Base-by-base conservation (phyloP, 345 rosid genomes). In the Conringia planisiliqua region DNA sequence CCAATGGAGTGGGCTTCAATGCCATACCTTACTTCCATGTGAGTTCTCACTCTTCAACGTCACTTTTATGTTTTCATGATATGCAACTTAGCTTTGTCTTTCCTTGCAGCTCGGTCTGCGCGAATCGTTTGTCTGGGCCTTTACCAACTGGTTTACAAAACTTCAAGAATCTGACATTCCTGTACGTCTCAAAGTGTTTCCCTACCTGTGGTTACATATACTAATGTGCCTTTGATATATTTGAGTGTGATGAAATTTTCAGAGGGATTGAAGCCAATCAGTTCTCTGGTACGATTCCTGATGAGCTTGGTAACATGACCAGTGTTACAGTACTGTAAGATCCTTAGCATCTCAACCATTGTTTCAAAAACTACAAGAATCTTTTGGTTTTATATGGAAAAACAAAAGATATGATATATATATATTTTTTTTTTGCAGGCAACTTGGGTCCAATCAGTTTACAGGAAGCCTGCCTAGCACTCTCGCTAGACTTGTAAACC, bases 1-100 rank as follows among this genome's bases (percentile, higher is more conserved):
- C 90, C 93, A 36, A 59, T 16, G 40, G 87, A 85, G 66, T 88
- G 88, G 93, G 85, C 85, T 57, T 72, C 83, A 16, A 6, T 83
- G 79, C 78, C 16, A 35, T 2, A 68, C 32, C 73, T 86, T 62
- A 79, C 57, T 20, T 70, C 0, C 58, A 81, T 88, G 92, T 88
- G n/a, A 82, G 90, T 26, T 54, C 39, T 27, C 51, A 38, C 9
- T 48, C 11, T 47, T 17, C 18, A 14, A 30, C 50, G 24, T 26
- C 12, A 8, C 40, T 5, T 1, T 4, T 0, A 10, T 59, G 56
- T 7, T 17, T 35, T 36, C 14, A 27, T 42, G 54, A 32, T 32
- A 12, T 32, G 35, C 1, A 14, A 64, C 18, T 39, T 22, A 20
- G 52, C 52, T 14, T 40, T 35, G n/a, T 30, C 52, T 56, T 46